Evolutionary conservation across 169 alveolate genomes (phyloP), one percentile per base, ranked within the genome.

Genomic region (Plasmodium knowlesi): DNA sequence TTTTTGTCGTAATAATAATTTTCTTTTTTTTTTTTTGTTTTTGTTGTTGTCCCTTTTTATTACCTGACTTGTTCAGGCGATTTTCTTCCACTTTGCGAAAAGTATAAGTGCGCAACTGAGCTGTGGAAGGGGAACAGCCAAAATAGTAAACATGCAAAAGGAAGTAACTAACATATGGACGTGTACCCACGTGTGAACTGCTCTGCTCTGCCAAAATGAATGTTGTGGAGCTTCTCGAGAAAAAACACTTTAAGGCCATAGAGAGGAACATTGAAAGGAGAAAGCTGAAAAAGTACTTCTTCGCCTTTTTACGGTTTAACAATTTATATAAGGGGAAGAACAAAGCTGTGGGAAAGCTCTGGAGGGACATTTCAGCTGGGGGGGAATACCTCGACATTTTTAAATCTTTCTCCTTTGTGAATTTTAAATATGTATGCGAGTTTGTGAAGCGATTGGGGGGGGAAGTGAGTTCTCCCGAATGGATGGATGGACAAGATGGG

Each of bases 401-500:
- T 50, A 78, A 86, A 5, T 67, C 54, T 30, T 74, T 76, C 28
- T 1, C 54, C 0, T 74, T 86, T 86, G 93, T 86, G 22, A 86
- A 86, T 53, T 86, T 86, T 86, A 43, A 86, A 76, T 86, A 86
- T 78, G 74, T 86, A 9, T 86, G 86, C 54, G 86, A 86, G 9
- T 76, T 76, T 86, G 22, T 86, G 22, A 76, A 16, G 28, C 10
- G 39, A 32, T 41, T 50, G 41, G 5, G n/a, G 10, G 43, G 32
- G 43, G 30, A 10, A 5, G 46, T 5, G 70, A 54, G 39, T 46
- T 22, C 61, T 2, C 61, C 25, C 61, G 61, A 50, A 50, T 12
- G 61, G 61, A 39, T n/a, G 25, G 22, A 25, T 53, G 78, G 43
- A 28, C 16, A 50, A 8, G 9, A 74, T 70, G 92, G 78, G 22